phyloP scores from a whole-genome alignment of 768 basidiomycete species.

The Boletus rubroflammeus region DNA sequence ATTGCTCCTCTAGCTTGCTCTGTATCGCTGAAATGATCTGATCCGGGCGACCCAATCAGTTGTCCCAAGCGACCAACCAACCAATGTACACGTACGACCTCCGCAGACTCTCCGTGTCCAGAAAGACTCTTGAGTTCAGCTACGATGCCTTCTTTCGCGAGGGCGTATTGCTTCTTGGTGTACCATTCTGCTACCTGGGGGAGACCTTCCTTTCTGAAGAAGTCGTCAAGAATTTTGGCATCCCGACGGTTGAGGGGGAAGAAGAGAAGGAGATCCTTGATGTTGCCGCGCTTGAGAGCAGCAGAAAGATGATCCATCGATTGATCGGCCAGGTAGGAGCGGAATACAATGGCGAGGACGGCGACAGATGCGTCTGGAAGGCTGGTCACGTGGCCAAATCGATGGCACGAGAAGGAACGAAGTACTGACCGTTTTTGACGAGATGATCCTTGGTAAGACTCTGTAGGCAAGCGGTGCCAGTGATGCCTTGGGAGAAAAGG shows the following conservation, averaged over 20 bases:
- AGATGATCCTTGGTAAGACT: conserved; percentile 91
- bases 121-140: conserved; percentile 66
- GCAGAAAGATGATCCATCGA: conserved; percentile 86
- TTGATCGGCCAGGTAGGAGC: conserved; percentile 75
- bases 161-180: conserved; percentile 82
- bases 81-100: conserved; percentile 49
- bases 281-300: conserved; percentile 77
- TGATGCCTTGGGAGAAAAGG: conserved; percentile 80
- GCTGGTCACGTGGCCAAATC: conserved; percentile 8
- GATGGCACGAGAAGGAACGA: background rate
- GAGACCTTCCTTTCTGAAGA: conserved; percentile 80
- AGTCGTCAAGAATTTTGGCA: conserved; percentile 69
- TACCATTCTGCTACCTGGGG: conserved; percentile 90
- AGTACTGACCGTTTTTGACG: conserved; percentile 78
- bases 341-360: conserved; percentile 76
- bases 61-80: background rate
- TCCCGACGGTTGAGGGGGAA: conserved; percentile 85
- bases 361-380: conserved; percentile 67
- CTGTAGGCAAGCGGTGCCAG: conserved; percentile 70
- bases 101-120: conserved; percentile 63
- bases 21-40: conserved; percentile 80
- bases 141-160: conserved; percentile 74
- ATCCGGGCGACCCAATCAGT: conserved; percentile 9
- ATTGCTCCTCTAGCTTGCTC: conserved; percentile 64
- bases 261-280: conserved; percentile 83